These are phyloP conservation scores for Teunomyces lycoperdinae DNA, from an alignment of 805 yeast genomes.

Conservation along the genomic window DNA sequence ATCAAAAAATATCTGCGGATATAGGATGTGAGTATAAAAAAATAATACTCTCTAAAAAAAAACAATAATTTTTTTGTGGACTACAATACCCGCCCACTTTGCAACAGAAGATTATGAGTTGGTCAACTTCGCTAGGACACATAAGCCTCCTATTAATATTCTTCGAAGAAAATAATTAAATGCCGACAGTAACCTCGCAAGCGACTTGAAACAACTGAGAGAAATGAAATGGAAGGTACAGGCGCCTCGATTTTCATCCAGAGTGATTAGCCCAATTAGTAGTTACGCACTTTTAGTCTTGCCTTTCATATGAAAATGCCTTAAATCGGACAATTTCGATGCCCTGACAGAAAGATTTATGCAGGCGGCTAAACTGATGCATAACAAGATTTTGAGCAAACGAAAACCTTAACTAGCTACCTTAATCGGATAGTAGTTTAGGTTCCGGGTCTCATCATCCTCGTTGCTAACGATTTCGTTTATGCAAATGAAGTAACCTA, in stretches of 20 bases:
- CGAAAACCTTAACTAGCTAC: not conserved
- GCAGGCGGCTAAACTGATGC: slow-evolving; percentile 2
- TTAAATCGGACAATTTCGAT: slow-evolving; percentile 3
- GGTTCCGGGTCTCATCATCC: not conserved
- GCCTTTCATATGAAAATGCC: not conserved
- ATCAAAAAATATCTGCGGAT: not conserved
- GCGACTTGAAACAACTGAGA: not conserved
- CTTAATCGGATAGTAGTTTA: not conserved
- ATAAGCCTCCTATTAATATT: not conserved
- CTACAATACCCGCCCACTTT: not conserved
- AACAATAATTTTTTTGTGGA: not conserved
- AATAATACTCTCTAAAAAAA: not conserved
- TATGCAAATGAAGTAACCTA: not conserved
- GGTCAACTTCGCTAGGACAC: not conserved
- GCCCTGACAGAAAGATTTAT: slow-evolving; percentile 1
- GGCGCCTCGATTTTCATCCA: not conserved
- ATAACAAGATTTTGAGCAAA: not conserved
- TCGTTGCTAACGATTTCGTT: not conserved
- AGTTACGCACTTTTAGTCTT: not conserved
- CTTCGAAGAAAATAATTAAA: not conserved
- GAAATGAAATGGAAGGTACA: not conserved
- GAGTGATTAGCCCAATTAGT: not conserved
- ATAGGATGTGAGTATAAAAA: not conserved
- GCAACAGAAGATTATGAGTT: not conserved
- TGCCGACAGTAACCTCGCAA: not conserved